Evolutionary conservation across 768 basidiomycete genomes (phyloP), one percentile per base, ranked within the genome.

Genomic region (Macrolepiota dolichaula): DNA sequence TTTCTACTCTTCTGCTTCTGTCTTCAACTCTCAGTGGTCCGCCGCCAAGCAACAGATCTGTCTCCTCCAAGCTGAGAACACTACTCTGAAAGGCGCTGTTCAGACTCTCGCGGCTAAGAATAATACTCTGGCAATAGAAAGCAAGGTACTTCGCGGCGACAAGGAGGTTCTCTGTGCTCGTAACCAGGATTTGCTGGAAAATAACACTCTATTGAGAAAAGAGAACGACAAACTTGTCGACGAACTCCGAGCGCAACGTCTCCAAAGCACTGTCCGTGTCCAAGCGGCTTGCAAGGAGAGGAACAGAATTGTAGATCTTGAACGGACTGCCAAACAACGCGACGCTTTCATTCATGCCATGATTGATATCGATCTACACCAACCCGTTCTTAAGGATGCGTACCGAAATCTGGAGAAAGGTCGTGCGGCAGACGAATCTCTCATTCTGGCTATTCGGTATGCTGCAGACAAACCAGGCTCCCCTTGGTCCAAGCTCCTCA

Each of bases 401-500:
- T 68, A 70, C 46, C 64, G 62, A 19, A 61, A 69, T 2, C 56
- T 77, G 7, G 64, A 69, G 27, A 67, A 70, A 10, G 77, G 76
- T 24, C 66, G 67, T 22, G 64, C 70, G 40, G 66, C 78, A 2
- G 80, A 83, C 46, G 72, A 78, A 19, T 75, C 76, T 1, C 67
- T 84, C 27, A 71, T 81, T 22, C 67, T 76, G 13, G 75, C 80
- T 1, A 79, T 84, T 61, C 73, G 72, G 61, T 70, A 72, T 49
- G 80, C 81, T 6, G 73, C 77, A 38, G 65, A 74, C 7, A 72
- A 74, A 32, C 67, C 68, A n/a, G 69, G 64, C 32, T 73, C 77
- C 17, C 70, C 77, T n/a, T 80, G 82, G 76, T 72, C 79, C 10
- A 75, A 65, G 35, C 74, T 82, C 53, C 70, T 77, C 10, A 72